phyloP scores from a whole-genome alignment of 1,284 basidiomycete species.

The Ceratobasidium sp. region DNA sequence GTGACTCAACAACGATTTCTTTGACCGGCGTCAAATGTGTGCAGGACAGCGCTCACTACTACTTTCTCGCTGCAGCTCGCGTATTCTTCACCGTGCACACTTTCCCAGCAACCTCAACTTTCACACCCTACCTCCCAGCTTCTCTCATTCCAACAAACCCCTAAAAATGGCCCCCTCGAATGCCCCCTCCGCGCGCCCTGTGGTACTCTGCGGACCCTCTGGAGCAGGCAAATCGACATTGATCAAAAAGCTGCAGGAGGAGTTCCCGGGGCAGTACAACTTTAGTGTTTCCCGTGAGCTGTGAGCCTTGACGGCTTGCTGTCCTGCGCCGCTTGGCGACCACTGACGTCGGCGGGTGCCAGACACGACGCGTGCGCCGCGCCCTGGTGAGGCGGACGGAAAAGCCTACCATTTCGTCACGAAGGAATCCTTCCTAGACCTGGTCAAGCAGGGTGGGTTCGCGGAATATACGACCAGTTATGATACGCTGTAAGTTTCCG shows the following conservation, averaged over 20 bases:
- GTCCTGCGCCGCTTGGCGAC: slow-evolving; percentile 17
- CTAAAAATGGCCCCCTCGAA: slow-evolving; percentile 19
- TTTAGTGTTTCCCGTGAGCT: slow-evolving; percentile 93
- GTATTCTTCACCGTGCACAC: no score
- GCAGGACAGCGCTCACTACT: no score
- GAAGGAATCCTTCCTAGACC: slow-evolving; percentile 60
- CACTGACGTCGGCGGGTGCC: slow-evolving; percentile 42
- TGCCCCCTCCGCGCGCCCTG: slow-evolving; percentile 58
- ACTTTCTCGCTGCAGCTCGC: no score
- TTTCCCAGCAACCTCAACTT: no score
- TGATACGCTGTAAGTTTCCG: slow-evolving; percentile 77
- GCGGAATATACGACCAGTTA: slow-evolving; percentile 82
- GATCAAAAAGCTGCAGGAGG: slow-evolving; percentile 82
- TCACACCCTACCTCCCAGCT: no score
- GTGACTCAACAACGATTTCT: no score
- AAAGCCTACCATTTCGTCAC: slow-evolving; percentile 66
- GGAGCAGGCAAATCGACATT: slow-evolving; percentile 97
- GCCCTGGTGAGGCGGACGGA: slow-evolving; percentile 85
- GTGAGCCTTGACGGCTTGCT: neutral
- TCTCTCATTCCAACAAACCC: no score
- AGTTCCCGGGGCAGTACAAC: slow-evolving; percentile 87
- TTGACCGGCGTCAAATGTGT: no score
- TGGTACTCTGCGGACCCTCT: slow-evolving; percentile 85
- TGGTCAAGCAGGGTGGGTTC: slow-evolving; percentile 63
- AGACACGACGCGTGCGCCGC: slow-evolving; percentile 93